Evolutionary conservation across 805 yeast species (phyloP).

Genomic region (Saturnispora bothae): DNA sequence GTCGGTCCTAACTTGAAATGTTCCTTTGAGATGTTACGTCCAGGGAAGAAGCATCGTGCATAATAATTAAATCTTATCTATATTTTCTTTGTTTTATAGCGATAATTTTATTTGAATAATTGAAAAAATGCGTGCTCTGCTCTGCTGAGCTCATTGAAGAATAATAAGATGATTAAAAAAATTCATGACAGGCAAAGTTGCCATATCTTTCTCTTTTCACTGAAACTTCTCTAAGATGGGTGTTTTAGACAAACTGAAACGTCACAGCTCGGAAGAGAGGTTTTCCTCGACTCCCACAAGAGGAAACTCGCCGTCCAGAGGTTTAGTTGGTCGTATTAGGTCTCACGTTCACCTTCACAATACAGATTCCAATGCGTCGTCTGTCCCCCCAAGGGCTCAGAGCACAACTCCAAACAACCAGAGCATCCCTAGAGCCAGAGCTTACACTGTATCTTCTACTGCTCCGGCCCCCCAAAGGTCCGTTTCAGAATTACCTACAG

Average conservation of each 20-base stretch:
- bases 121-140: too few species aligned
- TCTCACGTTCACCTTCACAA: conserved; percentile 4
- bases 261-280: neutral
- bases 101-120: too few species aligned
- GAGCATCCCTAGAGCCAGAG: neutral
- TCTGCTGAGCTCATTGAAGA: too few species aligned
- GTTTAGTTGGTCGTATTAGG: neutral
- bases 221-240: conserved; percentile 2
- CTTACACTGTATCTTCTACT: neutral
- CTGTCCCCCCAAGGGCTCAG: neutral
- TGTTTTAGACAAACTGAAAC: conserved; percentile 5
- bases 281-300: neutral
- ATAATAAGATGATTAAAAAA: neutral
- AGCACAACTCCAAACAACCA: neutral
- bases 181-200: neutral
- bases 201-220: neutral
- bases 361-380: neutral
- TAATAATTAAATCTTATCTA: too few species aligned
- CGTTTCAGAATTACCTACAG: conserved; percentile 6
- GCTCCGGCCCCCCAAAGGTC: conserved; percentile 1
- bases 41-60: conserved; percentile 24
- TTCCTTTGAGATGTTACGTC: conserved; percentile 61
- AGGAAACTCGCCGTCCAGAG: neutral
- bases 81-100: too few species aligned
- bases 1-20: conserved; percentile 60